Conservation (phyloP, 371 early-diverging fungal genomes). For the Rhizopus microsporus region DNA sequence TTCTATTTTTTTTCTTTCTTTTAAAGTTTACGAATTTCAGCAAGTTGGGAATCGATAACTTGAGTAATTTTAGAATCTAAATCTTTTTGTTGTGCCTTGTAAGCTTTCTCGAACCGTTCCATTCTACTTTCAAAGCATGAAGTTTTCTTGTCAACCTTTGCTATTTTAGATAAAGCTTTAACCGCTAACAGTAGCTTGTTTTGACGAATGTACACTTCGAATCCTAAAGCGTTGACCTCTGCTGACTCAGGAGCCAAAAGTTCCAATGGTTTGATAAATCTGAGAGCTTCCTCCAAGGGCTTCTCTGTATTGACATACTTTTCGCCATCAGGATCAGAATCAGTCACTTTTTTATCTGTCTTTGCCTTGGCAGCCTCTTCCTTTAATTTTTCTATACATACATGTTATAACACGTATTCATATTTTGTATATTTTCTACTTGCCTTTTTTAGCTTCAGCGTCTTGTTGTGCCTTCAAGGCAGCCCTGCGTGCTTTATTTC, state of each 20-base stretch:
- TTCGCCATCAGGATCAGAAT: slow-evolving; percentile 71
- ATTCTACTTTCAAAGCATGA: slow-evolving; percentile 54
- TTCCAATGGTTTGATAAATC: slow-evolving; percentile 75
- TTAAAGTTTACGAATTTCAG: slow-evolving; percentile 5
- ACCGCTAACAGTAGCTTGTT: slow-evolving; percentile 76
- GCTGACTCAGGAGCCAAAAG: slow-evolving; percentile 53
- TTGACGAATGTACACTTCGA: slow-evolving; percentile 80
- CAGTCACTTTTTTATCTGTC: slow-evolving; percentile 52
- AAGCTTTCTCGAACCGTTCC: slow-evolving; percentile 56
- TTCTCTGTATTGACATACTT: slow-evolving; percentile 62
- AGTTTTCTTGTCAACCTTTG: slow-evolving; percentile 52
- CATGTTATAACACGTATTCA: not conserved
- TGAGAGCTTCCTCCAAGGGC: slow-evolving; percentile 74
- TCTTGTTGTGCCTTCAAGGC: slow-evolving; percentile 51
- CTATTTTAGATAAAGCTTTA: slow-evolving; percentile 63
- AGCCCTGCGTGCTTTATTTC: slow-evolving; percentile 58
- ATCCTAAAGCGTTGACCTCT: slow-evolving; percentile 70
- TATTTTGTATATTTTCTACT: not conserved
- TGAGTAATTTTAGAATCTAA: slow-evolving; percentile 27
- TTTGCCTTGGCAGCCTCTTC: slow-evolving; percentile 50
- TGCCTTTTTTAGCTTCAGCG: slow-evolving; percentile 42
- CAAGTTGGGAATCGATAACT: slow-evolving; percentile 26
- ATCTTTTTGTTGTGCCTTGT: slow-evolving; percentile 21
- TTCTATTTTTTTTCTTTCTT: too few species aligned
- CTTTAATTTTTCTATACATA: slow-evolving; percentile 18